Evolutionary conservation across 2,329 filamentous ascomycete genomes (phyloP), one percentile per base, ranked within the genome.

Genomic region (Pseudogymnoascus verrucosus): DNA sequence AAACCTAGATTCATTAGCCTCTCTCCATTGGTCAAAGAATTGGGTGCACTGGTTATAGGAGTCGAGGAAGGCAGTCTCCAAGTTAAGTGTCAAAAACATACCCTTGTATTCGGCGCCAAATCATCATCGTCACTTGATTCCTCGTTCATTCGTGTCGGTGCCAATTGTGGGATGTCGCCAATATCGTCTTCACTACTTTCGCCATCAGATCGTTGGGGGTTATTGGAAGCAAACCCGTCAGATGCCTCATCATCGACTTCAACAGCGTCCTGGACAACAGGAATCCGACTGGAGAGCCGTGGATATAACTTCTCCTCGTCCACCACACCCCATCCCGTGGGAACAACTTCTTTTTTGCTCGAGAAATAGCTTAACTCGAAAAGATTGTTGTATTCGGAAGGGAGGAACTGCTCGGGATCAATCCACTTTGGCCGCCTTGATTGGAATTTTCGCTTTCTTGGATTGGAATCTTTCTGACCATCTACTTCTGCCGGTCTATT

Each of bases 351-450:
- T 23, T 61, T 42, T 34, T 74, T 71, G 62, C 82, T 82, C 21
- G 77, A 74, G 65, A 88, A 85, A 70, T 89, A 89, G 72, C 86
- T 86, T 68, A 96, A 77, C 12, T 89, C 85, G 72, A 98, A 98
- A 14, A 97, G 77, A 64, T 85, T 87, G 71, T 87, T 88, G 40
- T 90, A 79, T 19, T 80, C 76, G 1, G 83, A 77, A 0, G 84
- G 82, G 23, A 98, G 82, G 66, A 84, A 87, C 63, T 74, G 78
- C 64, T 72, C 77, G 68, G 76, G 82, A 68, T 77, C 76, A 67
- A 78, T 79, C 79, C 78, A 91, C 67, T 75, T 78, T 3, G 82
- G 84, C 28, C 81, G 78, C 31, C 63, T 67, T 16, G 44, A 68
- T 2, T 40, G 36, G 23, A 63, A 63, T 21, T 51, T 64, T 51